These are phyloP conservation scores for Pseudomassariella vexata DNA, from an alignment of 2,329 filamentous ascomycete species.

Conservation along the genomic window DNA sequence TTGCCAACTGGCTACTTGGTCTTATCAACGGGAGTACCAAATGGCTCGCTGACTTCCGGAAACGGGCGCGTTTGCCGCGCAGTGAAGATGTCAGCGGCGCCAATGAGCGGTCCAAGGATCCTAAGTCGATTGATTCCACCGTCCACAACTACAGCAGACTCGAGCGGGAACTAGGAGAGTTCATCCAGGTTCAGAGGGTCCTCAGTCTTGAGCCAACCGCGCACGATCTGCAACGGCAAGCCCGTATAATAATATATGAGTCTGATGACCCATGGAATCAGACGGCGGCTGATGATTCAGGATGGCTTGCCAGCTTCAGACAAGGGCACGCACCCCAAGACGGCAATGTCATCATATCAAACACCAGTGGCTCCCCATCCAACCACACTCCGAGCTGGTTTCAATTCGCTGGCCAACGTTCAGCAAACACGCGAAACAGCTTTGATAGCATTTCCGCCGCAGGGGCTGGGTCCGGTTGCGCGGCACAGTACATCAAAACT, in stretches of 20 bases:
- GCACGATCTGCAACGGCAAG: conserved; percentile 48
- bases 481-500: conserved; percentile 14
- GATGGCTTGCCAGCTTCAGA: conserved; percentile 50
- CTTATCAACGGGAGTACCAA: conserved; percentile 40
- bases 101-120: conserved; percentile 44
- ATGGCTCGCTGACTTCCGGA: conserved; percentile 53
- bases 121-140: conserved; percentile 51
- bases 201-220: conserved; percentile 45
- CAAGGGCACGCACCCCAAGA: conserved; percentile 31
- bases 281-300: conserved; percentile 51
- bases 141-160: conserved; percentile 53
- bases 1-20: conserved; percentile 52
- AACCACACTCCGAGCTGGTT: conserved; percentile 4
- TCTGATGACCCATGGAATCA: conserved; percentile 60
- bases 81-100: conserved; percentile 48
- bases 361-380: conserved; percentile 11
- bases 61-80: conserved; percentile 50
- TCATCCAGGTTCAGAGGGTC: conserved; percentile 36
- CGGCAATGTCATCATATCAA: conserved; percentile 13
- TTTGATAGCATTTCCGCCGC: background rate
- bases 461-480: conserved; percentile 2
- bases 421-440: conserved; percentile 9
- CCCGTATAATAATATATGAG: conserved; percentile 57
- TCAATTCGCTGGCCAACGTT: conserved; percentile 2
- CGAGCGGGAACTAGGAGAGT: conserved; percentile 50